A percentile compares a stretch with the other conserved stretches of the same genome.
phyloP scores from a whole-genome alignment of 2,329 filamentous ascomycete genomes.

The Fusarium sp. region DNA sequence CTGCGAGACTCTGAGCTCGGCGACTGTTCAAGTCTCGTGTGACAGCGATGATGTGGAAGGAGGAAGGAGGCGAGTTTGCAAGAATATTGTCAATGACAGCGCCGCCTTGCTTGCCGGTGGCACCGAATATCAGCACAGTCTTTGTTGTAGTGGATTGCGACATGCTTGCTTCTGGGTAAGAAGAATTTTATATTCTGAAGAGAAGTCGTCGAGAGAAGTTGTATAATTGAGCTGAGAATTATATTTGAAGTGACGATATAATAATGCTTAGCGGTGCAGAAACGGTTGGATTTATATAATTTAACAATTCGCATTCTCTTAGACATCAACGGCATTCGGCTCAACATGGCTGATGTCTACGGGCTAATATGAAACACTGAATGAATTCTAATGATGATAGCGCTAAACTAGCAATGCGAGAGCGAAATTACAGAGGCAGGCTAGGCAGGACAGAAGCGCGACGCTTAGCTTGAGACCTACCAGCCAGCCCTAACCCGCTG shows the following conservation, averaged over 20 bases:
- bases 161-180: background rate
- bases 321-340: accelerated
- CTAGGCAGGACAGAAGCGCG: too few relatives aligned
- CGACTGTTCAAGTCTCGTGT: background rate
- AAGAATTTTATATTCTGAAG: background rate
- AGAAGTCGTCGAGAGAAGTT: background rate
- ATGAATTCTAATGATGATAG: too few relatives aligned
- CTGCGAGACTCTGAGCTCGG: background rate
- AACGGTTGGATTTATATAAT: background rate
- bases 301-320: background rate
- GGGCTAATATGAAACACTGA: too few relatives aligned
- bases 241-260: background rate
- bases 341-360: background rate
- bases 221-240: background rate
- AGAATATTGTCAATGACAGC: constrained; percentile 12
- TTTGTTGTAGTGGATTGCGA: background rate
- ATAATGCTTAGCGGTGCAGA: too few relatives aligned
- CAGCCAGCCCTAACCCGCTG: too few relatives aligned
- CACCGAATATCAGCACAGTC: constrained; percentile 2
- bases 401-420: too few relatives aligned
- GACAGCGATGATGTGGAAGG: constrained; percentile 1
- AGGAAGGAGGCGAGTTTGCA: background rate
- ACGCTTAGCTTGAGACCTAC: too few relatives aligned
- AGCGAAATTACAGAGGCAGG: too few relatives aligned
- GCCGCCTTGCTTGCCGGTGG: constrained; percentile 11